Evolutionary conservation across 1,284 basidiomycete genomes (phyloP).

Genomic region (Schizophyllum amplum): DNA sequence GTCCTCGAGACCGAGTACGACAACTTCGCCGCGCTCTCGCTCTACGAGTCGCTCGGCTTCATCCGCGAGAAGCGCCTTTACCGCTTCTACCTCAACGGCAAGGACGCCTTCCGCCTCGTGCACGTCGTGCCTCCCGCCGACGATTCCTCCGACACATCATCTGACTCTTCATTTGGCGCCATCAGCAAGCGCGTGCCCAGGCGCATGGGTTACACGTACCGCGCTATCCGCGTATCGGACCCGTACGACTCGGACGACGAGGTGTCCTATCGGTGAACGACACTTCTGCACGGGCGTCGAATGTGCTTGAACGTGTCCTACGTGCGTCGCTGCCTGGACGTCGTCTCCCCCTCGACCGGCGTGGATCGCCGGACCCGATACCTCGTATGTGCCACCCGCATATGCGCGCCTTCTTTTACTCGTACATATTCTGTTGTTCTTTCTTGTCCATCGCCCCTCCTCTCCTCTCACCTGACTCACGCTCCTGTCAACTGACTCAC

Average conservation of each 20-base stretch:
- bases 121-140: slow-evolving; percentile 40
- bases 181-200: slow-evolving; percentile 2
- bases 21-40: slow-evolving; percentile 77
- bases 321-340: no score
- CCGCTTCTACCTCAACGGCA: slow-evolving; percentile 94
- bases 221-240: slow-evolving; percentile 10
- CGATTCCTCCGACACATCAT: slow-evolving; percentile 8
- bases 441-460: no score
- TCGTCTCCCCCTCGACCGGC: no score
- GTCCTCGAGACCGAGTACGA: slow-evolving; percentile 97
- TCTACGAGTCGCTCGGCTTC: slow-evolving; percentile 92
- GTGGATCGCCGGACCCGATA: no score
- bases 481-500: no score
- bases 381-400: no score
- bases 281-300: no score
- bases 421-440: no score
- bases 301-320: no score
- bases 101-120: slow-evolving; percentile 75
- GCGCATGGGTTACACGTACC: slow-evolving; percentile 3
- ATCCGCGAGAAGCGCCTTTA: slow-evolving; percentile 92
- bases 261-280: slow-evolving; percentile 11
- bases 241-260: slow-evolving; percentile 11
- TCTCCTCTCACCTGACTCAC: no score
- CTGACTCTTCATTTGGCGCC: slow-evolving; percentile 9
- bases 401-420: no score